Evolutionary conservation across 441 rosid genomes (phyloP).

Genomic region (Breynia disticha): DNA sequence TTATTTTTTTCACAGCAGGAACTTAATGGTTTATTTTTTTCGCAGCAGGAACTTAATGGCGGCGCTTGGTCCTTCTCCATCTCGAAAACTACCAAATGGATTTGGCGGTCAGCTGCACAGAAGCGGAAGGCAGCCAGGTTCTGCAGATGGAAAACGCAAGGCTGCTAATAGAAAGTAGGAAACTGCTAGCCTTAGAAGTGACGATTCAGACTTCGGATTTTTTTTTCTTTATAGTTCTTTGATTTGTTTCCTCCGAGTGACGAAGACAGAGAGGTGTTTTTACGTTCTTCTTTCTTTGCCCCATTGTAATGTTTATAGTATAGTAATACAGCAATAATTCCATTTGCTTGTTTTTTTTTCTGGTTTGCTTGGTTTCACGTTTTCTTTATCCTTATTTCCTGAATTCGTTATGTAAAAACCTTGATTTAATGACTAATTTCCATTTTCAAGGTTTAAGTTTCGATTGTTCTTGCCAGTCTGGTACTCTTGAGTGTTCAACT

Average conservation of each 20-base stretch:
- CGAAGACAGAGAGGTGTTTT: constrained; percentile 14
- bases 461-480: no score
- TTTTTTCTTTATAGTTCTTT: constrained; percentile 16
- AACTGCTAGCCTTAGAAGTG: constrained; percentile 18
- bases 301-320: constrained; percentile 23
- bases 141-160: constrained; percentile 59
- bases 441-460: not conserved
- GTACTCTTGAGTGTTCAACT: no score
- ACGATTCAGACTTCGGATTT: constrained; percentile 15
- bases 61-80: constrained; percentile 50
- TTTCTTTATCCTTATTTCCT: not conserved
- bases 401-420: constrained; percentile 8
- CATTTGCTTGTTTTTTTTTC: constrained; percentile 35
- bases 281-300: constrained; percentile 2
- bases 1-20: no score
- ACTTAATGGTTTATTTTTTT: constrained; percentile 2
- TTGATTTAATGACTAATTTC: not conserved
- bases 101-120: constrained; percentile 28
- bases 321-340: constrained; percentile 38
- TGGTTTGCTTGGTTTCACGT: constrained; percentile 12
- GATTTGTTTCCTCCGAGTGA: constrained; percentile 13
- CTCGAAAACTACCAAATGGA: constrained; percentile 49
- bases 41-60: constrained; percentile 45
- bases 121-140: constrained; percentile 41
- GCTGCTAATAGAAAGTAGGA: constrained; percentile 43